Base-by-base conservation (phyloP, 805 yeast genomes). In the Ogataea allantospora region DNA sequence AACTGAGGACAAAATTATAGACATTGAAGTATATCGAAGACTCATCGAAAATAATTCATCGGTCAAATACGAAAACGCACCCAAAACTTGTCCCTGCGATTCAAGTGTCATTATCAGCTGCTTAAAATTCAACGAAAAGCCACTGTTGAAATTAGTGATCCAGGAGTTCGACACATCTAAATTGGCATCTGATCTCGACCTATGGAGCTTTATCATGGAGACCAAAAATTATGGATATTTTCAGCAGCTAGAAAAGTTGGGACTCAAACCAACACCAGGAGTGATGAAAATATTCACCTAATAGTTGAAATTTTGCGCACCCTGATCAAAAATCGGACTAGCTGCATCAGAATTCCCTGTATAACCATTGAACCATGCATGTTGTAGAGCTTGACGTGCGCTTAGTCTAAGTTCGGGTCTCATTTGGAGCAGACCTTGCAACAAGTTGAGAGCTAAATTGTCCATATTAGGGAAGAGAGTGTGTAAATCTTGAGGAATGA, bases 401-500 rank as follows among this genome's bases (percentile, higher is more conserved):
- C 78, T 74, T 23, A 76, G 69, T 56, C 82, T 66, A 18, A 75
- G 71, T 45, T 76, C 82, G 6, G 82, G 82, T 53, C 80, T 65
- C 79, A 76, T 75, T 53, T 76, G 80, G 47, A 76, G 65, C 48
- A 76, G 62, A 40, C 76, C 68, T 48, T 75, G 75, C 53, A 84
- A 67, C 51, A 84, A 65, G 50, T 83, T 83, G 50, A 83, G 66
- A 8, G 88, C 89, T 63, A 79, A 66, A 8, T 74, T 68, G 52
- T 85, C 93, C 46, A 83, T 71, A 51, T 75, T 78, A 3, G 89
- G 87, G 18, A 84, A 74, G 33, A 85, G 62, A 18, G 70, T 63
- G 36, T 84, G 68, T 52, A 93, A 70, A 62, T 91, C 96, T 63
- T 91, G 96, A 9, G 95, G 88, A 32, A 86, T 80, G 66, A 83